phyloP scores from a whole-genome alignment of 208 protist species.

The Leishmania braziliensis region DNA sequence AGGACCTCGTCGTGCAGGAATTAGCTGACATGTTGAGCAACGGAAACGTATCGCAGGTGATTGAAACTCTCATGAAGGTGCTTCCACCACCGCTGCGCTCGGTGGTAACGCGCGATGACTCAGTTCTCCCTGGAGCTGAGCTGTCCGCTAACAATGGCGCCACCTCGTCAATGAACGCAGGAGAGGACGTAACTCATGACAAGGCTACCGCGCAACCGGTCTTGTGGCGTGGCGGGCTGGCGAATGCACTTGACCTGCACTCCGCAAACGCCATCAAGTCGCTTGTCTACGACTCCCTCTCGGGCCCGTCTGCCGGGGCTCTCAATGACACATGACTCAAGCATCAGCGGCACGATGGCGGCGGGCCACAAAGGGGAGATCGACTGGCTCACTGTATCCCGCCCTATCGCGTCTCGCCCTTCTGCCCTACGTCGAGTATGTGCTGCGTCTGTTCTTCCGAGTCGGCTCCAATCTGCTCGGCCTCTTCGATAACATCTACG shows the following conservation, averaged over 20 bases:
- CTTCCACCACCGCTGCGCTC: slow-evolving; percentile 21
- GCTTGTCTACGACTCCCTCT: slow-evolving; percentile 20
- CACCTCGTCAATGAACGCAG: not conserved
- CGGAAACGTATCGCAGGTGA: slow-evolving; percentile 48
- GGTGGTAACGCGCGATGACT: slow-evolving; percentile 3
- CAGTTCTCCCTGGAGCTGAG: not conserved
- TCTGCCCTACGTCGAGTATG: slow-evolving; percentile 33
- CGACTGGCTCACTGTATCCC: slow-evolving; percentile 45
- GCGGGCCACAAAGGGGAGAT: slow-evolving; percentile 13
- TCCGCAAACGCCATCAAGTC: slow-evolving; percentile 13
- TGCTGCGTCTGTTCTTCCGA: slow-evolving; percentile 20
- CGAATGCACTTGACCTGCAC: slow-evolving; percentile 2
- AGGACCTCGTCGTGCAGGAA: slow-evolving; percentile 48
- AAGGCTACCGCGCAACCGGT: not conserved
- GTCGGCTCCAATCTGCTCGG: slow-evolving; percentile 48
- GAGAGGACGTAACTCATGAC: not conserved
- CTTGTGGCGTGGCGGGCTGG: slow-evolving; percentile 1
- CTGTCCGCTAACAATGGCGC: not conserved
- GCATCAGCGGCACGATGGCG: not conserved
- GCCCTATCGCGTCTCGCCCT: slow-evolving; percentile 33
- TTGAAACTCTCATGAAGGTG: slow-evolving; percentile 14
- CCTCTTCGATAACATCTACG: slow-evolving; percentile 69
- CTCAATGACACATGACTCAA: not conserved
- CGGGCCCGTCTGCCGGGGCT: not conserved
- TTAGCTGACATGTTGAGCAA: slow-evolving; percentile 45